These are phyloP conservation scores for Microcyclospora pomicola DNA, from an alignment of 2,329 filamentous ascomycete species.

Conservation along the genomic window DNA sequence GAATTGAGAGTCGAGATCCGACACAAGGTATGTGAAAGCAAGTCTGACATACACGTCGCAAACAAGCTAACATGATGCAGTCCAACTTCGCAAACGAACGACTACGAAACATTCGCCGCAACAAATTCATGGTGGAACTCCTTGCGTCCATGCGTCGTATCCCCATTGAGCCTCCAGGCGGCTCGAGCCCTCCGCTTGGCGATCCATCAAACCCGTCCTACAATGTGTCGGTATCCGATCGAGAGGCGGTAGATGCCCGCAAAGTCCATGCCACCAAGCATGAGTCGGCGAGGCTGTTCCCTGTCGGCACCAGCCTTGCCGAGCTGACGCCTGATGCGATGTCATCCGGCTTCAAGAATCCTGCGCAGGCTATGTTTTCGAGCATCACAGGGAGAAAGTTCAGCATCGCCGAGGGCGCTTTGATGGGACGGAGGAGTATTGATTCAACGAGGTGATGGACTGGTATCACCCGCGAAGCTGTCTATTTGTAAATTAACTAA, in stretches of 20 bases:
- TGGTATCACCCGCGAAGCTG: too few relatives aligned
- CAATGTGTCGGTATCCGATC: conserved; percentile 51
- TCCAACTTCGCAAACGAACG: conserved; percentile 49
- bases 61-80: conserved; percentile 5
- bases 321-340: conserved; percentile 4
- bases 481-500: too few relatives aligned
- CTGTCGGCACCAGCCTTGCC: conserved; percentile 18
- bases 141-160: conserved; percentile 70
- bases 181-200: conserved; percentile 45
- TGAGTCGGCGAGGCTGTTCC: conserved; percentile 49
- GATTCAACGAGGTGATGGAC: too few relatives aligned
- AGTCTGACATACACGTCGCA: neutral
- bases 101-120: conserved; percentile 63
- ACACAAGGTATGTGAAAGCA: conserved; percentile 15
- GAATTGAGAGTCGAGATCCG: conserved; percentile 21
- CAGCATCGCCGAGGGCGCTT: neutral
- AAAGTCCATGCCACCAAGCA: conserved; percentile 1
- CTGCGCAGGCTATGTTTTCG: conserved; percentile 8
- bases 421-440: too few relatives aligned
- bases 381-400: conserved; percentile 5
- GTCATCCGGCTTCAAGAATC: conserved; percentile 4
- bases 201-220: conserved; percentile 57
- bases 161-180: conserved; percentile 68
- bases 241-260: conserved; percentile 5
- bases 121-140: conserved; percentile 90